Percentiles rank a stretch among this genome's conserved stretches.
These are phyloP conservation scores for Hysterium pulicare DNA, from an alignment of 2,329 filamentous ascomycete genomes.

Conservation along the genomic window DNA sequence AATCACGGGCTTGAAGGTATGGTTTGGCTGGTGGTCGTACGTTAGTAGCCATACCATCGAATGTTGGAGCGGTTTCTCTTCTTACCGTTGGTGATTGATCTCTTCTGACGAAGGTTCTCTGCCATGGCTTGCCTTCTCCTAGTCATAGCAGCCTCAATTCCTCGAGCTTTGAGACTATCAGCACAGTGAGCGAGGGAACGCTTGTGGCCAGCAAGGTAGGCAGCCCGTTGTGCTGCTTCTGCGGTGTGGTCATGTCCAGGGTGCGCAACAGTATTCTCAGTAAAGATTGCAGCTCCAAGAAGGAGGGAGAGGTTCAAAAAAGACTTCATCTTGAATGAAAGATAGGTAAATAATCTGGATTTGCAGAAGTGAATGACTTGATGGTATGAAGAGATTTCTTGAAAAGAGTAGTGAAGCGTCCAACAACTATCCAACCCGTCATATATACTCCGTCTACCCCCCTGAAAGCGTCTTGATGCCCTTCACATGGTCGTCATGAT, in stretches of 20 bases:
- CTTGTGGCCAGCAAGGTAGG: slow-evolving; percentile 33
- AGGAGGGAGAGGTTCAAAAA: slow-evolving; percentile 24
- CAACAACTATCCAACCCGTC: too few relatives aligned
- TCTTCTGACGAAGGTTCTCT: slow-evolving; percentile 39
- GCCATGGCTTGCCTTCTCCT: slow-evolving; percentile 41
- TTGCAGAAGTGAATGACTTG: too few relatives aligned
- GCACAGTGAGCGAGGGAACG: slow-evolving; percentile 43
- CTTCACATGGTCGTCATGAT: too few relatives aligned
- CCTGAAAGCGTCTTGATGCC: too few relatives aligned
- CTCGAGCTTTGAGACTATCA: slow-evolving; percentile 37
- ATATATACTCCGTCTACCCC: too few relatives aligned
- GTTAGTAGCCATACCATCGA: neutral
- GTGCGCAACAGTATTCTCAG: slow-evolving; percentile 31
- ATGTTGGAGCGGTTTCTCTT: slow-evolving; percentile 4
- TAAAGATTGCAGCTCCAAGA: slow-evolving; percentile 24
- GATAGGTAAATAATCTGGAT: too few relatives aligned
- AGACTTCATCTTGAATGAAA: too few relatives aligned
- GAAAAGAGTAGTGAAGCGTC: too few relatives aligned
- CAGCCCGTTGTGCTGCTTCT: slow-evolving; percentile 35
- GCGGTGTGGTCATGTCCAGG: slow-evolving; percentile 37
- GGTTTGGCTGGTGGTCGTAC: slow-evolving; percentile 16
- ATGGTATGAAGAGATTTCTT: too few relatives aligned
- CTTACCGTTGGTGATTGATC: slow-evolving; percentile 22
- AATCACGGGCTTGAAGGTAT: slow-evolving; percentile 25
- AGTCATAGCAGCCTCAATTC: slow-evolving; percentile 40